These are phyloP conservation scores for Linnemannia hyalina DNA, from an alignment of 192 early-diverging fungal species.

Conservation along the genomic window DNA sequence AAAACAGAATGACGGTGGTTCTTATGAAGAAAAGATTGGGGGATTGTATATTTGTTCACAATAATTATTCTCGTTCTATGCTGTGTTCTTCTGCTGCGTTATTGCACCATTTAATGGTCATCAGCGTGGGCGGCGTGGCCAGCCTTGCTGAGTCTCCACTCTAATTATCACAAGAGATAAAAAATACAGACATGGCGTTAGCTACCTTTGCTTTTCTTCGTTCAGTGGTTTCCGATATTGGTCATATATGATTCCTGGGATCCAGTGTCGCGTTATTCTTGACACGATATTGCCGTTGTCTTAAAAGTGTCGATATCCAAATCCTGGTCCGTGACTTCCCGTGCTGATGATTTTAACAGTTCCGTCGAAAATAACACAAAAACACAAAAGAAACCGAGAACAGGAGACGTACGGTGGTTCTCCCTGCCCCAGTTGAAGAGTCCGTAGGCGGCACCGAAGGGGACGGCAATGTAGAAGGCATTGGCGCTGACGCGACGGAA, in stretches of 20 bases:
- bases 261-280: neutral
- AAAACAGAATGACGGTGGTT: neutral
- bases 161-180: neutral
- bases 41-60: neutral
- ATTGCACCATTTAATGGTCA: slow-evolving; percentile 21
- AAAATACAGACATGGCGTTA: neutral
- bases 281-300: neutral
- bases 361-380: neutral
- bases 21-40: neutral
- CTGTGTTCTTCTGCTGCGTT: neutral
- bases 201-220: too few relatives aligned
- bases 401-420: slow-evolving; percentile 53
- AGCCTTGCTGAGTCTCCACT: slow-evolving; percentile 54
- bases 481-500: slow-evolving; percentile 68
- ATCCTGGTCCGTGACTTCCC: neutral
- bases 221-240: neutral
- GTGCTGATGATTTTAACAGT: too few relatives aligned
- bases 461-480: slow-evolving; percentile 68
- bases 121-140: slow-evolving; percentile 35
- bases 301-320: neutral
- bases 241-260: too few relatives aligned
- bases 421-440: slow-evolving; percentile 63
- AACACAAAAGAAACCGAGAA: neutral
- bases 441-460: slow-evolving; percentile 61
- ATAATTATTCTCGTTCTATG: slow-evolving; percentile 9